phyloP scores from a whole-genome alignment of 495 filamentous ascomycete species.

The Chaetomidium leptoderma region DNA sequence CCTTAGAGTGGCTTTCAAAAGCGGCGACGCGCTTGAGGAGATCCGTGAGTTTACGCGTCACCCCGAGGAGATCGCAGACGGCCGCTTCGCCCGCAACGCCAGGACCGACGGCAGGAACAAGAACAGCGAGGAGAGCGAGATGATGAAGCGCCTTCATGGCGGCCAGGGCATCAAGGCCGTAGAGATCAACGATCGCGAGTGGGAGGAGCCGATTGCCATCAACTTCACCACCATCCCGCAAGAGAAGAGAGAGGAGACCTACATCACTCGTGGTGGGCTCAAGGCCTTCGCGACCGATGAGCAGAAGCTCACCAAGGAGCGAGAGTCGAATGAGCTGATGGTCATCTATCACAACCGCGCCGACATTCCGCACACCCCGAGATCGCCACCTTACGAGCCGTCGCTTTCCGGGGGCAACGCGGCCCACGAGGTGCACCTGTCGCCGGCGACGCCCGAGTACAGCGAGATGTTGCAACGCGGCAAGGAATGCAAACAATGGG shows the following conservation, averaged over 20 bases:
- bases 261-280: conserved; percentile 59
- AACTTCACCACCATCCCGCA: conserved; percentile 52
- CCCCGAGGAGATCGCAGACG: conserved; percentile 69
- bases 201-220: conserved; percentile 40
- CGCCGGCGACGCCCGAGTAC: conserved; percentile 20
- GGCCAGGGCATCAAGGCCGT: conserved; percentile 14
- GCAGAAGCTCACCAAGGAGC: conserved; percentile 61
- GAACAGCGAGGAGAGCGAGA: conserved; percentile 61
- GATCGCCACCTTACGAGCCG: conserved; percentile 56
- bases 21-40: conserved; percentile 66
- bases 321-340: conserved; percentile 77
- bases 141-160: conserved; percentile 62
- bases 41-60: conserved; percentile 73
- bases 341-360: conserved; percentile 67
- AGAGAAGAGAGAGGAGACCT: conserved; percentile 52
- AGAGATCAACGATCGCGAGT: conserved; percentile 52
- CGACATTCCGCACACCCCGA: conserved; percentile 73
- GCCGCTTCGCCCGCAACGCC: conserved; percentile 61
- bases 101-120: conserved; percentile 50
- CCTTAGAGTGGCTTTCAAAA: conserved; percentile 63
- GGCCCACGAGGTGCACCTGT: conserved; percentile 18
- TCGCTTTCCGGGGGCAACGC: conserved; percentile 12
- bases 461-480: conserved; percentile 34
- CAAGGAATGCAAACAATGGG: conserved; percentile 16
- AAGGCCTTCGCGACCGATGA: conserved; percentile 58